A percentile compares a stretch with the other conserved stretches of the same genome.
These are phyloP conservation scores for Phytomonas sp. DNA, from an alignment of 208 protist species.

Conservation along the genomic window DNA sequence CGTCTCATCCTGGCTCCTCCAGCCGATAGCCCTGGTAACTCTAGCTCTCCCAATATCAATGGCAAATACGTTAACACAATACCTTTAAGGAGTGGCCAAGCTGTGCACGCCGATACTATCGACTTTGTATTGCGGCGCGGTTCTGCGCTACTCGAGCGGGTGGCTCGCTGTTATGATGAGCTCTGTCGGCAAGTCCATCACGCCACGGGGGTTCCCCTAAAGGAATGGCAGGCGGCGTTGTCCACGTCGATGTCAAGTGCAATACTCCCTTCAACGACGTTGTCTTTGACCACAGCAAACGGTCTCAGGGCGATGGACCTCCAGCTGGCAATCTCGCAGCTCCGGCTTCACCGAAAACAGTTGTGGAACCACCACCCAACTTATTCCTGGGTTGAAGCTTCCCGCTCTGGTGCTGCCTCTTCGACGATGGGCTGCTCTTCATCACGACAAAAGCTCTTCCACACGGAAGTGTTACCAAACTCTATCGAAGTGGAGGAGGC, in stretches of 20 bases:
- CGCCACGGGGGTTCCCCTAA: not conserved
- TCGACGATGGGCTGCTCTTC: not conserved
- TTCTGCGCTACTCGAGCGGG: slow-evolving; percentile 8
- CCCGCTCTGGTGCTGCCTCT: not conserved
- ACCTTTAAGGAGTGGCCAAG: not conserved
- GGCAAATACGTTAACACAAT: not conserved
- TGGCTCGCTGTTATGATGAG: slow-evolving; percentile 12
- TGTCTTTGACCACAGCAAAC: not conserved
- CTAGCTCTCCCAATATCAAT: not conserved
- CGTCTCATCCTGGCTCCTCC: not conserved
- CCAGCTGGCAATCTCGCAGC: slow-evolving; percentile 1
- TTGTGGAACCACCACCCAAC: slow-evolving; percentile 1
- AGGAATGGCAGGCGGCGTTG: not conserved
- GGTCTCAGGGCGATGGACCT: not conserved
- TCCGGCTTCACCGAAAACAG: not conserved
- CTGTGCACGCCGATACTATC: slow-evolving; percentile 16
- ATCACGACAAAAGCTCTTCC: not conserved
- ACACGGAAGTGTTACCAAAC: not conserved
- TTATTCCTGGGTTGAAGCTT: not conserved
- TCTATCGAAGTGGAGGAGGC: not conserved
- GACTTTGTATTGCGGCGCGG: slow-evolving; percentile 21
- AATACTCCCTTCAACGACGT: not conserved
- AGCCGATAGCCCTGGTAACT: not conserved
- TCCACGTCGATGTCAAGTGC: not conserved
- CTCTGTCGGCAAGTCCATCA: slow-evolving; percentile 16